Evolutionary conservation across 1,284 basidiomycete genomes (phyloP).

Genomic region (Hemileia vastatrix): DNA sequence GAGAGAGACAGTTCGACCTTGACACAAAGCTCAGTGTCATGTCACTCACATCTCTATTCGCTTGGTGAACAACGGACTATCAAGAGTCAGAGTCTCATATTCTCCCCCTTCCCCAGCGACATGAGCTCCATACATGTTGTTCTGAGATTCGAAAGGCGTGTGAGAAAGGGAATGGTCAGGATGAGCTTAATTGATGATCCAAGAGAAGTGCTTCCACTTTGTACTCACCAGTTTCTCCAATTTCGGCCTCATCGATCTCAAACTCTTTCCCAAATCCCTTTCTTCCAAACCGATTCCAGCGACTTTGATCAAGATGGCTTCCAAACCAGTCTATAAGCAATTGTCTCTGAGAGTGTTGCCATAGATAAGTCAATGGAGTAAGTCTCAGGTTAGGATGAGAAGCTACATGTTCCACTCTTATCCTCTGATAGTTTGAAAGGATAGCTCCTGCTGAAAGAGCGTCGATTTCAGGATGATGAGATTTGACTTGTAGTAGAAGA

Average conservation of each 20-base stretch:
- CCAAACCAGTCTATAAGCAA: conserved; percentile 60
- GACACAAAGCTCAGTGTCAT: not conserved
- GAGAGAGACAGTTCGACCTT: no score
- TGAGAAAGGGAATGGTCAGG: no score
- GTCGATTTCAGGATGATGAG: conserved; percentile 67
- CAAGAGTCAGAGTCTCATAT: conserved; percentile 87
- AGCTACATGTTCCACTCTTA: conserved; percentile 92
- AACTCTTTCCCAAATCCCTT: conserved; percentile 64
- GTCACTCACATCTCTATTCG: conserved; percentile 59
- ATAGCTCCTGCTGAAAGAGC: conserved; percentile 94
- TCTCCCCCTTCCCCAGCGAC: conserved; percentile 97
- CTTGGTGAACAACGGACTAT: conserved; percentile 77
- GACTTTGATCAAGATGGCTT: conserved; percentile 85
- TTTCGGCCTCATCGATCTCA: conserved; percentile 65
- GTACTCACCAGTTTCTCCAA: conserved; percentile 64
- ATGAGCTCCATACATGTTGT: conserved; percentile 79
- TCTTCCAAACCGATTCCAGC: conserved; percentile 81
- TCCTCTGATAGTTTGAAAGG: conserved; percentile 90
- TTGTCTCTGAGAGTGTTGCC: conserved; percentile 91
- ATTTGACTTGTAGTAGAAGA: conserved; percentile 74
- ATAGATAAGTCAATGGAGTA: conserved; percentile 76
- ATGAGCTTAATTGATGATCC: no score
- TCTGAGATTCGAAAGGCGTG: no score
- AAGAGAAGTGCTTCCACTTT: no score
- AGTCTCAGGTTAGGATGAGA: conserved; percentile 52